phyloP scores from a whole-genome alignment of 257 asterid genomes.

The Henckelia pumila region DNA sequence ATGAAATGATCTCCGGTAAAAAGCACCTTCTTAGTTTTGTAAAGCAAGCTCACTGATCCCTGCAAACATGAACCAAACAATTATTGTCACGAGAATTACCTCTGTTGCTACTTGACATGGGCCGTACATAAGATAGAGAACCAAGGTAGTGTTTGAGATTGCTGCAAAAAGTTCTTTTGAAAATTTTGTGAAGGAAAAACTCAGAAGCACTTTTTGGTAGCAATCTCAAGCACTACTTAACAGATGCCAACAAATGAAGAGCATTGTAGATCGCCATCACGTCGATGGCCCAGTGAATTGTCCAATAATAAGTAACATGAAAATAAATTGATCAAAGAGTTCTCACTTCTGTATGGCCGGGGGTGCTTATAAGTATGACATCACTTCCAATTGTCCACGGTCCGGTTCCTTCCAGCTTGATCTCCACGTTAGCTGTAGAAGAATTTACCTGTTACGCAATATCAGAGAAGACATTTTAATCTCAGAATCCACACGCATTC shows the following conservation, averaged over 20 bases:
- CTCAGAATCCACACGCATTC: slow-evolving; percentile 9
- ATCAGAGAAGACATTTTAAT: slow-evolving; percentile 15
- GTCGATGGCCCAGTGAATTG: not conserved
- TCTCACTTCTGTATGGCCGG: slow-evolving; percentile 65
- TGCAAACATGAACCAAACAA: slow-evolving; percentile 32
- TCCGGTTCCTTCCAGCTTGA: slow-evolving; percentile 60
- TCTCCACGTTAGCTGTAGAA: slow-evolving; percentile 57
- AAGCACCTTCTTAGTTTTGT: slow-evolving; percentile 49
- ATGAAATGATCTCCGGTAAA: slow-evolving; percentile 69
- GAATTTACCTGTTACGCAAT: slow-evolving; percentile 38
- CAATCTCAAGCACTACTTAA: too few species aligned
- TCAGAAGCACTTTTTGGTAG: too few species aligned
- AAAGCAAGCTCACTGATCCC: slow-evolving; percentile 69
- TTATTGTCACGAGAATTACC: slow-evolving; percentile 18
- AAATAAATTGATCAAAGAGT: slow-evolving; percentile 2
- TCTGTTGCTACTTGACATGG: slow-evolving; percentile 1
- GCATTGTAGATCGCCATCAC: slow-evolving; percentile 15
- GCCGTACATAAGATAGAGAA: too few species aligned
- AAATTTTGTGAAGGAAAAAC: too few species aligned
- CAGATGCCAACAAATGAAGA: slow-evolving; percentile 7
- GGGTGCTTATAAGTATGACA: slow-evolving; percentile 56
- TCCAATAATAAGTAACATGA: slow-evolving; percentile 1
- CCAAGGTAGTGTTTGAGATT: too few species aligned
- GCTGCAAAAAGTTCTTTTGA: too few species aligned
- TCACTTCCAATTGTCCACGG: slow-evolving; percentile 65